Evolutionary conservation across 2,329 filamentous ascomycete genomes (phyloP).

Genomic region (Zarea fungicola): DNA sequence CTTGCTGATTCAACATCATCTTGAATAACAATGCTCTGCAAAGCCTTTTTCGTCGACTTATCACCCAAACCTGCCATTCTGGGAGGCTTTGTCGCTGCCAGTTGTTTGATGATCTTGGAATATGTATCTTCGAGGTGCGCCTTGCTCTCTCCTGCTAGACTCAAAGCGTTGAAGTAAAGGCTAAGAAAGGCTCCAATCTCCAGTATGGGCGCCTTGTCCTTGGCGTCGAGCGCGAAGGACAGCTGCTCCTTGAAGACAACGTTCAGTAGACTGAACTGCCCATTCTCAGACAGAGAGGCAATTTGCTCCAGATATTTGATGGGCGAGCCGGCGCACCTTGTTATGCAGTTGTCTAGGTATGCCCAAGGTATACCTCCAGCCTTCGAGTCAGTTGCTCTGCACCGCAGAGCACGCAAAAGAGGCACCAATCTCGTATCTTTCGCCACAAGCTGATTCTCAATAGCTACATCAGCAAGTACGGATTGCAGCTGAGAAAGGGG

Average conservation of each 20-base stretch:
- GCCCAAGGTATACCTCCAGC: slow-evolving; percentile 48
- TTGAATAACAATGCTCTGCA: slow-evolving; percentile 15
- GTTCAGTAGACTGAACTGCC: slow-evolving; percentile 53
- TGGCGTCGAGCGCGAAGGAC: slow-evolving; percentile 57
- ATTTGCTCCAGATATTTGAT: slow-evolving; percentile 78
- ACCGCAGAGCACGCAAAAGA: slow-evolving; percentile 34
- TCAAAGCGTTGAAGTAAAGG: slow-evolving; percentile 49
- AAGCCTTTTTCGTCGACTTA: slow-evolving; percentile 14
- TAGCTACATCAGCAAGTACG: slow-evolving; percentile 55
- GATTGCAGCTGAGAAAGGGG: slow-evolving; percentile 42
- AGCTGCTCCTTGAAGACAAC: slow-evolving; percentile 73
- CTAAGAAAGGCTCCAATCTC: slow-evolving; percentile 55
- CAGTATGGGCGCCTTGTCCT: slow-evolving; percentile 34
- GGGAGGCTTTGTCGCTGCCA: slow-evolving; percentile 21
- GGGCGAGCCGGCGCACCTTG: slow-evolving; percentile 67
- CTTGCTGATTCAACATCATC: neutral
- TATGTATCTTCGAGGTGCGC: slow-evolving; percentile 25
- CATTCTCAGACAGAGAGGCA: slow-evolving; percentile 35
- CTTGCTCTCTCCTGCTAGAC: slow-evolving; percentile 42
- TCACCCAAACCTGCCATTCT: slow-evolving; percentile 20
- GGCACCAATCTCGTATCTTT: slow-evolving; percentile 42
- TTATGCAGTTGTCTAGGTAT: slow-evolving; percentile 80
- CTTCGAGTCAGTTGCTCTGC: slow-evolving; percentile 15
- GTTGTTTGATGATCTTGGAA: slow-evolving; percentile 26
- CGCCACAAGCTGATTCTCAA: slow-evolving; percentile 63